These are phyloP conservation scores for Phytophthora ohioensis DNA, from an alignment of 352 stramenopile species.

Conservation along the genomic window DNA sequence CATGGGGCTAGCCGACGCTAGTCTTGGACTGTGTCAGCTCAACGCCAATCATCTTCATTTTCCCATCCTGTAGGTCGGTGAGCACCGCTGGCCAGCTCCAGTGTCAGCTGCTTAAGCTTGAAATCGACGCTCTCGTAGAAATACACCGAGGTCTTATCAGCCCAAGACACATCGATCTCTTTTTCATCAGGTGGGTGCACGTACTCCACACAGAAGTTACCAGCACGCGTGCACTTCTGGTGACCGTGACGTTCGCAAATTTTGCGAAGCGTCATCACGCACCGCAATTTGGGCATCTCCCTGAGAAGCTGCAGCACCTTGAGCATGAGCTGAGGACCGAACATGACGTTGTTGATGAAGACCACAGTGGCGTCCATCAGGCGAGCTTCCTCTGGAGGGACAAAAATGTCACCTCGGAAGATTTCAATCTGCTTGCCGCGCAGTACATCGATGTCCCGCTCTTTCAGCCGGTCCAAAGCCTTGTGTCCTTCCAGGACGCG, in stretches of 20 bases:
- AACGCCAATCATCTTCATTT: constrained; percentile 7
- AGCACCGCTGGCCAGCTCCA: constrained; percentile 34
- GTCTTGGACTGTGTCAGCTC: not conserved
- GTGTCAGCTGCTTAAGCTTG: constrained; percentile 47
- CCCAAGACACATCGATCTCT: constrained; percentile 85
- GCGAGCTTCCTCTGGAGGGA: constrained; percentile 55
- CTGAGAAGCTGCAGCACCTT: constrained; percentile 73
- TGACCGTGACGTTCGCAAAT: constrained; percentile 81
- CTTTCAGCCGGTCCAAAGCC: constrained; percentile 60
- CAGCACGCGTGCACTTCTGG: constrained; percentile 62
- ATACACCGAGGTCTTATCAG: constrained; percentile 78
- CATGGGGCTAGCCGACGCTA: not conserved
- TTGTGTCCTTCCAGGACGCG: constrained; percentile 67
- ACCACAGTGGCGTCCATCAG: constrained; percentile 83
- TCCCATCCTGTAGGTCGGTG: not conserved
- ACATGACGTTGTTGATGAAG: constrained; percentile 91
- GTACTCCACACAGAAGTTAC: constrained; percentile 73
- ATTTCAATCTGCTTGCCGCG: constrained; percentile 65
- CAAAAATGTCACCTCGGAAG: constrained; percentile 80
- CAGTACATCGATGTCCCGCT: constrained; percentile 50
- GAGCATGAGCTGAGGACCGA: constrained; percentile 79
- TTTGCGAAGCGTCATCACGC: constrained; percentile 80
- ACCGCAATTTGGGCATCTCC: constrained; percentile 64
- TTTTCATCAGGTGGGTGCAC: constrained; percentile 71
- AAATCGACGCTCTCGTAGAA: constrained; percentile 73